These are phyloP conservation scores for Globisporangium spiculum DNA, from an alignment of 352 stramenopile species.

Conservation along the genomic window DNA sequence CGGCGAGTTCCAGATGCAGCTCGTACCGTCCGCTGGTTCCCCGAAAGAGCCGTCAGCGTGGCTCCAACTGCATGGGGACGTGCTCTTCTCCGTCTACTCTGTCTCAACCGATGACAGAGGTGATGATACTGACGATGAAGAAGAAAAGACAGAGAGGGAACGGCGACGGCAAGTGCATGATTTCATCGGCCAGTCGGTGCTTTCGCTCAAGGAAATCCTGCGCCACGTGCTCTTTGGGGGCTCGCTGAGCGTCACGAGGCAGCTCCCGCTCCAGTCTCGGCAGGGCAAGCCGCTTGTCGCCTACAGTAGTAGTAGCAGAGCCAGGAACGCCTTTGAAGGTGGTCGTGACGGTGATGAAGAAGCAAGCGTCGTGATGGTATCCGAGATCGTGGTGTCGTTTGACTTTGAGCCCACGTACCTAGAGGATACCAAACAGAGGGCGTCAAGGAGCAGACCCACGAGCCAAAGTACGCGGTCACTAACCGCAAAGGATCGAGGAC, in stretches of 20 bases:
- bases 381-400: slow-evolving; percentile 39
- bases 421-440: slow-evolving; percentile 2
- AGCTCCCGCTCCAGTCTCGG: slow-evolving; percentile 36
- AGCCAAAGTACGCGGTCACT: not conserved
- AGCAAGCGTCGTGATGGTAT: not conserved
- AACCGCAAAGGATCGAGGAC: not conserved
- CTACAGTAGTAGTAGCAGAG: slow-evolving; percentile 14
- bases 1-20: slow-evolving; percentile 43
- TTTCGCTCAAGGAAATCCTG: slow-evolving; percentile 41
- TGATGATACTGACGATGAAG: not conserved
- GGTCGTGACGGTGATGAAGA: not conserved
- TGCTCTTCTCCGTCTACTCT: slow-evolving; percentile 64
- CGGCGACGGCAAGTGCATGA: slow-evolving; percentile 21
- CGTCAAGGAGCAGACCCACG: not conserved
- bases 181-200: slow-evolving; percentile 52
- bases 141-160: not conserved
- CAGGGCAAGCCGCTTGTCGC: slow-evolving; percentile 28
- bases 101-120: not conserved
- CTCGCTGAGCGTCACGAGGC: slow-evolving; percentile 23
- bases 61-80: slow-evolving; percentile 50
- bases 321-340: not conserved
- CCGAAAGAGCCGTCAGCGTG: slow-evolving; percentile 30
- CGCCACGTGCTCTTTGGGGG: slow-evolving; percentile 24
- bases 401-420: slow-evolving; percentile 38
- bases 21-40: slow-evolving; percentile 19